Evolutionary conservation across 2,329 filamentous ascomycete genomes (phyloP), one percentile per base, ranked within the genome.

Genomic region (Fusarium clavum): DNA sequence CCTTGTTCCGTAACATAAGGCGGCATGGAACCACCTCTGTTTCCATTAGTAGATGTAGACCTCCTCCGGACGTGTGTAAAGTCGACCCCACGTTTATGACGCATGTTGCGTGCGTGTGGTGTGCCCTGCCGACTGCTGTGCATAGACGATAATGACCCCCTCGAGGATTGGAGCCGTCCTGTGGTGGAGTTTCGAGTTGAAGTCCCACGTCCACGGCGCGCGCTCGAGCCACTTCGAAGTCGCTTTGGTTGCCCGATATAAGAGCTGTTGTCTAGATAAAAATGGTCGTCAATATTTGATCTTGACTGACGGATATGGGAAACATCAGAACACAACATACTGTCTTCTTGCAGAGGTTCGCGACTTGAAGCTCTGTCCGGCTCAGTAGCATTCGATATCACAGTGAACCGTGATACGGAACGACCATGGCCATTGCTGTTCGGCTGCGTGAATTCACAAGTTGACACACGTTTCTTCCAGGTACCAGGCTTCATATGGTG

Each of bases 341-440:
- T 85, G 5, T 91, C 94, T 7, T 92, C 89, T 74, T 92, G 88
- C 78, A 92, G 97, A 0, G 94, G 94, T 77, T 97, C 94, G 73
- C 97, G 97, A 79, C 91, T 96, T 0, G 84, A 87, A 3, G 43
- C 59, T 32, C 40, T 45, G 20, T 57, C 61, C 30, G 81, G 82
- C 30, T 86, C 85, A n/a, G 86, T 81, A 14, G 86, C 81, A 57
- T 88, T 89, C 13, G 88, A 90, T 52, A 91, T 89, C 52, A 91
- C 88, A 0, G 89, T 91, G 75, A 91, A 91, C 20, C 85, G 84
- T 7, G 88, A 91, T 40, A 87, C 81, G 46, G 85, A 86, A 54
- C 87, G 82, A 25, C 84, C 83, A 68, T 86, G 83, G 6, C 85
- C 84, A 58, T 81, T 83, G 32, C 75, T 77, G 29, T 78, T 82